Evolutionary conservation across 225 moss, liverwort and hornwort genomes (phyloP).

Genomic region (Anthoceros angustus): DNA sequence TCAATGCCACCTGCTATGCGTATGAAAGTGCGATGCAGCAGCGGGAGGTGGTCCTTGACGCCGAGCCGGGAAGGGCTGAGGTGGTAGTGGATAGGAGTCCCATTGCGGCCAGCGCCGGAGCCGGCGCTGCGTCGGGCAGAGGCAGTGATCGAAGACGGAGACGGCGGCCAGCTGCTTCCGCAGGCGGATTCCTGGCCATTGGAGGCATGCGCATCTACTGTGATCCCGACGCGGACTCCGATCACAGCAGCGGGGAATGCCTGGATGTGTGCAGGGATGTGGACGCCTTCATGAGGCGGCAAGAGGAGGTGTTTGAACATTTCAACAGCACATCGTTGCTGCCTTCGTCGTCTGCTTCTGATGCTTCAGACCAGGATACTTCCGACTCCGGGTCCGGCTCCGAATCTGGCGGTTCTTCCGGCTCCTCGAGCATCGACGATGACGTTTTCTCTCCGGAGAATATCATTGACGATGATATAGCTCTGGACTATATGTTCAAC

Average conservation of each 20-base stretch:
- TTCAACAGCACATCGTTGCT: no score
- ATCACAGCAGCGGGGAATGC: slow-evolving; percentile 15
- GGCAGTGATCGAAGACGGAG: no score
- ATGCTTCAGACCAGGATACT: slow-evolving; percentile 15
- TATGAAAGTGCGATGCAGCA: no score
- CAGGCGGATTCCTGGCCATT: slow-evolving; percentile 42
- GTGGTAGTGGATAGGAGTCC: no score
- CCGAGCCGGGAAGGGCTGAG: no score
- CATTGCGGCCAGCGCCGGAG: no score
- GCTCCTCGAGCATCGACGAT: slow-evolving; percentile 54
- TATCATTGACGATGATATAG: slow-evolving; percentile 58
- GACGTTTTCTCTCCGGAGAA: no score
- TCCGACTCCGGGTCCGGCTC: slow-evolving; percentile 34
- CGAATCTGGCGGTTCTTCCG: slow-evolving; percentile 40
- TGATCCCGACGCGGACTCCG: neutral
- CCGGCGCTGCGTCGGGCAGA: no score
- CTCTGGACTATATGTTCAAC: slow-evolving; percentile 68
- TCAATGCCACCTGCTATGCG: no score
- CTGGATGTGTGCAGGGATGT: slow-evolving; percentile 8
- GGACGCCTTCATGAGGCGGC: slow-evolving; percentile 8
- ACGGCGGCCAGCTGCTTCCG: neutral
- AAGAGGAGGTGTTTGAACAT: neutral
- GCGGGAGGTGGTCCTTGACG: no score
- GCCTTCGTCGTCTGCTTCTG: no score
- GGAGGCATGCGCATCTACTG: slow-evolving; percentile 52